Conservation (phyloP, 371 early-diverging fungal genomes). For the Rhizopus delemar region DNA sequence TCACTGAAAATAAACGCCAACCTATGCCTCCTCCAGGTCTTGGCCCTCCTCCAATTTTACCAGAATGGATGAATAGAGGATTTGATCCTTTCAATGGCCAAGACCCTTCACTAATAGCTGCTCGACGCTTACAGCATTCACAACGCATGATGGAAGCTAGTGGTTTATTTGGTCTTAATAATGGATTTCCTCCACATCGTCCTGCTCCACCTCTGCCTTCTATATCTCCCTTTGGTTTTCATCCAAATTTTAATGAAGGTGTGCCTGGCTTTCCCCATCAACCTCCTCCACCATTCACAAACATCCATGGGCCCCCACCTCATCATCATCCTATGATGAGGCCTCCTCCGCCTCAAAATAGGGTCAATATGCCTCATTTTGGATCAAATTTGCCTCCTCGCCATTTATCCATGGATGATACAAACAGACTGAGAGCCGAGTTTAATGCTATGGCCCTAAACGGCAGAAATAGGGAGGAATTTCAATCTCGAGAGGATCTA, state of each 20-base stretch:
- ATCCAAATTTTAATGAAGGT: slow-evolving; percentile 14
- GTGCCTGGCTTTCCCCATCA: slow-evolving; percentile 10
- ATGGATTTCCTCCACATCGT: slow-evolving; percentile 21
- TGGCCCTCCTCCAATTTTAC: slow-evolving; percentile 15
- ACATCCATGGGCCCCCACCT: slow-evolving; percentile 32
- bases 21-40: slow-evolving; percentile 26
- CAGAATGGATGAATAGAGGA: slow-evolving; percentile 39
- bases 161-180: slow-evolving; percentile 38
- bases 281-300: slow-evolving; percentile 9
- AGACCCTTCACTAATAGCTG: slow-evolving; percentile 45
- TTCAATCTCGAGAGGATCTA: slow-evolving; percentile 54
- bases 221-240: slow-evolving; percentile 19
- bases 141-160: slow-evolving; percentile 54
- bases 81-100: slow-evolving; percentile 53
- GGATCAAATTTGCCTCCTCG: background rate
- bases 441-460: slow-evolving; percentile 20
- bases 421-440: slow-evolving; percentile 15
- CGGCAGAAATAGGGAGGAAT: slow-evolving; percentile 7
- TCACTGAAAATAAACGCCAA: slow-evolving; percentile 12
- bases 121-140: slow-evolving; percentile 53
- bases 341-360: slow-evolving; percentile 9
- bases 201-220: slow-evolving; percentile 16
- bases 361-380: slow-evolving; percentile 11
- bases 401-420: slow-evolving; percentile 8
- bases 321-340: slow-evolving; percentile 25